These are phyloP conservation scores for Colletotrichum sp. DNA, from an alignment of 2,329 filamentous ascomycete species.

Conservation along the genomic window DNA sequence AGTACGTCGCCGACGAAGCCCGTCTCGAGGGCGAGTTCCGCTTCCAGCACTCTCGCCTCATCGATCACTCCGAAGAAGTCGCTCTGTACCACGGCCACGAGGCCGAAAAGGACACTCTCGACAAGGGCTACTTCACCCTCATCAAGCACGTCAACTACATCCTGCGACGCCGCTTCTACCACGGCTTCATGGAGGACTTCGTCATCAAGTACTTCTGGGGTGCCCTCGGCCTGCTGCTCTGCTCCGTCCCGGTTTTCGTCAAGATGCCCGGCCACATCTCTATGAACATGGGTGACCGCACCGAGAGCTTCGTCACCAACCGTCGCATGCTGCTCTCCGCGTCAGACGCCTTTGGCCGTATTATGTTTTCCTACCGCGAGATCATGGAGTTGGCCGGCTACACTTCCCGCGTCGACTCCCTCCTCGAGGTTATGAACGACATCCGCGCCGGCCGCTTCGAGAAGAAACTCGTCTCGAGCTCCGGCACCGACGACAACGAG, in stretches of 20 bases:
- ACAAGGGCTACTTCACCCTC: constrained; percentile 98
- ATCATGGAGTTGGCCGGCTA: constrained; percentile 95
- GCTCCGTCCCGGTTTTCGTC: constrained; percentile 95
- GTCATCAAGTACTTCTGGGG: constrained; percentile 99
- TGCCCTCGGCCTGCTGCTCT: constrained; percentile 86
- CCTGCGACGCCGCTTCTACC: constrained; percentile 86
- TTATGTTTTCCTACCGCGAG: constrained; percentile 99
- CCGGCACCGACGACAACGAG: constrained; percentile 80
- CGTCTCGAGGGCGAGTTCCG: constrained; percentile 94
- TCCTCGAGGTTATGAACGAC: constrained; percentile 94
- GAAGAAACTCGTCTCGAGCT: constrained; percentile 94
- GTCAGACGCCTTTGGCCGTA: constrained; percentile 91
- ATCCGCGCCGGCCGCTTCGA: constrained; percentile 89
- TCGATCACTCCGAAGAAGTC: constrained; percentile 95
- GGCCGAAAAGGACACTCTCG: constrained; percentile 92
- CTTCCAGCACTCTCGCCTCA: constrained; percentile 91
- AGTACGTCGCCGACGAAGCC: constrained; percentile 96
- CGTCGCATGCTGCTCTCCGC: constrained; percentile 88
- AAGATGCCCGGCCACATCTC: constrained; percentile 77
- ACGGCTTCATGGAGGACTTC: constrained; percentile 99
- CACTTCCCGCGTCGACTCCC: constrained; percentile 87
- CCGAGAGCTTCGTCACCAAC: constrained; percentile 89
- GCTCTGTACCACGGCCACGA: constrained; percentile 91
- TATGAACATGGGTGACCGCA: constrained; percentile 72
- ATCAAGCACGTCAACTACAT: constrained; percentile 99